Percentiles rank a stretch among this genome's conserved stretches.
phyloP scores from a whole-genome alignment of 2,329 filamentous ascomycete genomes.

The Aulographum hederae region DNA sequence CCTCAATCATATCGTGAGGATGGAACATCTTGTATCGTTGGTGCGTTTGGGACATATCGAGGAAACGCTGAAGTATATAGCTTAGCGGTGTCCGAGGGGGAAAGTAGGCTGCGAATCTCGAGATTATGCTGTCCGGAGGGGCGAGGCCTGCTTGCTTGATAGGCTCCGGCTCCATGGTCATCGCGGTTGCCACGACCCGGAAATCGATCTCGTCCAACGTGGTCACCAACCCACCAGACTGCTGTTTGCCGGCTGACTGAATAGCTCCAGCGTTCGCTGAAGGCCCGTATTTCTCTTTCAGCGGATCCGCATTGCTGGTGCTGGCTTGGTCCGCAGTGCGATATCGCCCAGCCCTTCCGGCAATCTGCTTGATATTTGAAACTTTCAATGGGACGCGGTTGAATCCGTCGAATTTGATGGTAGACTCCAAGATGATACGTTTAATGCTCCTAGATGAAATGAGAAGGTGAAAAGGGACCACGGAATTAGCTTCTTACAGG shows the following conservation, averaged over 20 bases:
- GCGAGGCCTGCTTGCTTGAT: constrained; percentile 55
- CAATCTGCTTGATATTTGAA: constrained; percentile 87
- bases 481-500: constrained; percentile 38
- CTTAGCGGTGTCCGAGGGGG: constrained; percentile 64
- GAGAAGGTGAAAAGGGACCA: neutral
- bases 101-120: constrained; percentile 67
- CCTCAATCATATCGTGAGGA: constrained; percentile 40
- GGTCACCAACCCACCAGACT: constrained; percentile 51
- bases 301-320: constrained; percentile 10
- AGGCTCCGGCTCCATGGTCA: constrained; percentile 44
- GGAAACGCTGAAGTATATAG: constrained; percentile 61
- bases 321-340: constrained; percentile 46
- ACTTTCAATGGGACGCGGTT: constrained; percentile 40
- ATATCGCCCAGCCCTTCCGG: constrained; percentile 76
- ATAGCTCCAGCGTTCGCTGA: neutral
- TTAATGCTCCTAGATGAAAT: constrained; percentile 45
- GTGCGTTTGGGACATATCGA: constrained; percentile 47
- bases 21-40: constrained; percentile 53
- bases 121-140: constrained; percentile 51
- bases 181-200: constrained; percentile 38
- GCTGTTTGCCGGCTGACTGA: no score
- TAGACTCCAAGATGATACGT: constrained; percentile 70
- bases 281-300: neutral
- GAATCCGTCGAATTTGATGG: constrained; percentile 51
- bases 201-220: constrained; percentile 58